phyloP scores from a whole-genome alignment of 208 protist species.

The Acanthamoeba sp. region DNA sequence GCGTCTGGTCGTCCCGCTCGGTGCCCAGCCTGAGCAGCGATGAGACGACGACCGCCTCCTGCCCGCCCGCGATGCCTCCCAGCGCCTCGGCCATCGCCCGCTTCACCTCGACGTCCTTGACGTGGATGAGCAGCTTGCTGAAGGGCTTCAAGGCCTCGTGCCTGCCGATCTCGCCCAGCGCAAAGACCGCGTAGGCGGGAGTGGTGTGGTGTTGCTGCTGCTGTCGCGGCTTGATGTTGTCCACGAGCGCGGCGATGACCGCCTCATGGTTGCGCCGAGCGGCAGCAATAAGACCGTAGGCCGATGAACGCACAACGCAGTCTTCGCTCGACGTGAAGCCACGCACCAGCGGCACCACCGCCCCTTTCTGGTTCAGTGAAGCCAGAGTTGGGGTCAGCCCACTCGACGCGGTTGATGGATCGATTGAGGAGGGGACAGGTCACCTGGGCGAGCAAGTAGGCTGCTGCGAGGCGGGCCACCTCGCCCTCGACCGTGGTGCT shows the following conservation, averaged over 20 bases:
- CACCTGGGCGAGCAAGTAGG: slow-evolving; percentile 4
- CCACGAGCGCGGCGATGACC: neutral
- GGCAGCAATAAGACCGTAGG: slow-evolving; percentile 4
- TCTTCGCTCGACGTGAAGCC: neutral
- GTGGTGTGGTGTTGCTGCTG: neutral
- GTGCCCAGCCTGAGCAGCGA: neutral
- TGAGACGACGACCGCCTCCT: neutral
- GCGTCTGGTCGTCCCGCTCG: neutral
- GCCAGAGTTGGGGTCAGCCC: no score
- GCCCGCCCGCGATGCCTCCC: neutral
- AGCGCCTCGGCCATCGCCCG: slow-evolving; percentile 3
- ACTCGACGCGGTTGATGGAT: no score
- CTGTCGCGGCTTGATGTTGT: neutral
- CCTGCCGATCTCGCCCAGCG: slow-evolving; percentile 32
- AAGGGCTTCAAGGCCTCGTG: neutral
- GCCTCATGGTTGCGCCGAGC: neutral
- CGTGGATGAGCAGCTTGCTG: neutral
- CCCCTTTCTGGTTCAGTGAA: neutral
- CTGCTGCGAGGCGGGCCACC: neutral
- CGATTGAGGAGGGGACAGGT: no score
- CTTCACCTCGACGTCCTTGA: neutral
- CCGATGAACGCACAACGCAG: neutral
- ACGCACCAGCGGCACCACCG: neutral
- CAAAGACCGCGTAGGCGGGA: slow-evolving; percentile 1
- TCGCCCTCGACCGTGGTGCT: neutral